A percentile compares a stretch with the other conserved stretches of the same genome.
These are phyloP conservation scores for Talinum fruticosum DNA, from an alignment of 148 eudicot genomes.

Conservation along the genomic window DNA sequence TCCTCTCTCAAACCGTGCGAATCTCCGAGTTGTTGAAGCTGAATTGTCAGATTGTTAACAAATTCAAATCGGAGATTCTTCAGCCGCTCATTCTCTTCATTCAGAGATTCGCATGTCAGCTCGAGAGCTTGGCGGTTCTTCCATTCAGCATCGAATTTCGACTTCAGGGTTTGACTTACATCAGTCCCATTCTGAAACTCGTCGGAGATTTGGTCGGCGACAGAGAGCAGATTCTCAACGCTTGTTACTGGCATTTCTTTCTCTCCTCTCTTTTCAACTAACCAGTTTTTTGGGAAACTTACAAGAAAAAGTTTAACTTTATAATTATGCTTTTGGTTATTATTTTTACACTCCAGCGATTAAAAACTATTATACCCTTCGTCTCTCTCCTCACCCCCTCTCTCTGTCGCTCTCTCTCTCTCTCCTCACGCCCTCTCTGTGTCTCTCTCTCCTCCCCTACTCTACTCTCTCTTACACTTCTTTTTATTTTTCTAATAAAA, in stretches of 20 bases:
- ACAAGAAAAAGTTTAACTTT: no score
- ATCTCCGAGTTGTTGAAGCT: slow-evolving; percentile 34
- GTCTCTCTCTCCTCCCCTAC: no score
- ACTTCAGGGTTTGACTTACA: slow-evolving; percentile 38
- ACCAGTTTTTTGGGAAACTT: no score
- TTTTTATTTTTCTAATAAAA: no score
- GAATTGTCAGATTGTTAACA: slow-evolving; percentile 40
- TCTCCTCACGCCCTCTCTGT: no score
- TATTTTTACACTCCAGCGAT: no score
- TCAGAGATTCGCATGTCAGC: slow-evolving; percentile 31
- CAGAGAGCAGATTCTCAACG: slow-evolving; percentile 38
- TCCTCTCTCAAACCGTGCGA: slow-evolving; percentile 39
- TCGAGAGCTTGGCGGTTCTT: slow-evolving; percentile 38
- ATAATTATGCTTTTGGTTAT: no score
- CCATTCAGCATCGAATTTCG: slow-evolving; percentile 35
- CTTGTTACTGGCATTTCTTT: slow-evolving; percentile 51
- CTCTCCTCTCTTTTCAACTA: no score
- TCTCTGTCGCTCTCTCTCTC: no score
- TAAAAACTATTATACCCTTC: no score
- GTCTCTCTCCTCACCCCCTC: no score
- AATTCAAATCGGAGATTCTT: slow-evolving; percentile 41
- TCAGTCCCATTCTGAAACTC: slow-evolving; percentile 34
- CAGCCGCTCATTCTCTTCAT: slow-evolving; percentile 55
- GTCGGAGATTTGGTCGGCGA: slow-evolving; percentile 46
- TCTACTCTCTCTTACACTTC: no score